Base-by-base conservation (phyloP, 371 early-diverging fungal species). In the Mortierella sp. region DNA sequence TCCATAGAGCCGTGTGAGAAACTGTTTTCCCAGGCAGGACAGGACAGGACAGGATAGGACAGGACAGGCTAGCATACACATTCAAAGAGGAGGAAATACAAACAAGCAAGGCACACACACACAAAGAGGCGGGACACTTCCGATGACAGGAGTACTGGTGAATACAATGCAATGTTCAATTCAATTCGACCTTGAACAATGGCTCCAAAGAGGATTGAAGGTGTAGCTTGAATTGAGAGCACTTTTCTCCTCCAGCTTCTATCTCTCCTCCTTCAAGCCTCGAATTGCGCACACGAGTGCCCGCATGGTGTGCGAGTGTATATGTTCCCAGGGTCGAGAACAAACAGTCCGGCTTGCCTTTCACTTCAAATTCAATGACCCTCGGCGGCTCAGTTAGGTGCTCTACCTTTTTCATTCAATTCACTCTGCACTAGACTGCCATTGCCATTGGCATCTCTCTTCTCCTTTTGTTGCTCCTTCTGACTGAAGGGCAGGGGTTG, bases 281-380 rank as follows among this genome's bases (percentile, higher is more conserved):
- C 64, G 37, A 64, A 64, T 64, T 64, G 64, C 64, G 64, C 34
- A 64, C 64, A 64, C 64, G 64, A 64, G 37, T 64, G 40, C 37
- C 37, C 34, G 64, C 64, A 64, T 64, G 64, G 64, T 64, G 64
- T 64, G 64, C 64, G 64, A 64, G 24, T 14, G 13, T 31, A 16
- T 31, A 13, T 31, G 19, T 14, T 31, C 31, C 6, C 37, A 64
- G 40, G 37, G 40, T 40, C 64, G 64, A 64, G 37, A 64, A 64
- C 64, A 64, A 11, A 64, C 64, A 37, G 34, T 14, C 59, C 31
- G 24, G 21, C 24, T 64, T 10, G 21, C 24, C 10, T 9, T 16
- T 37, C 21, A 21, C 40, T 64, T 37, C 4, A 2, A 40, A 40
- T 4, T 6, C 24, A 13, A 46, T 46, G 48, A 46, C 48, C 48